Evolutionary conservation across 2,329 filamentous ascomycete species (phyloP).

Genomic region (Westerdykella ornata): DNA sequence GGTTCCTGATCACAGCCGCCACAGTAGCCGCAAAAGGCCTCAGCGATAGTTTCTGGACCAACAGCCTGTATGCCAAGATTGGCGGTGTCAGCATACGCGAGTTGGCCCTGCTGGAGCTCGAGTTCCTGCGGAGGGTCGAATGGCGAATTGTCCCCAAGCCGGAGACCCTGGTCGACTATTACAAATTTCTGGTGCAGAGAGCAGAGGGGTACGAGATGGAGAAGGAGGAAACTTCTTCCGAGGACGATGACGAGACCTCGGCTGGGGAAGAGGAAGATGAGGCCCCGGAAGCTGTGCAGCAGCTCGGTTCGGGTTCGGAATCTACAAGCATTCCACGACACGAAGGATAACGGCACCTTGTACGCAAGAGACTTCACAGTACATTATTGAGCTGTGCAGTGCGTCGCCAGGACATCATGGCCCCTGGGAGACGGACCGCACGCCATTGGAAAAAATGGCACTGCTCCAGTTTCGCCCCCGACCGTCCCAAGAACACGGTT

Average conservation of each 20-base stretch:
- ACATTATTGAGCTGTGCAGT: too few species aligned
- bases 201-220: conserved; percentile 53
- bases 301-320: too few species aligned
- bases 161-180: conserved; percentile 89
- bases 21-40: conserved; percentile 94
- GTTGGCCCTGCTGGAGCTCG: conserved; percentile 82
- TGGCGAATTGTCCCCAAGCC: conserved; percentile 97
- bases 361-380: too few species aligned
- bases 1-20: conserved; percentile 90
- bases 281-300: too few species aligned
- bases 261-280: neutral
- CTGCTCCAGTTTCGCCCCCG: too few species aligned
- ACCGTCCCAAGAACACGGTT: too few species aligned
- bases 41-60: conserved; percentile 97
- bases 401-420: too few species aligned
- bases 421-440: too few species aligned
- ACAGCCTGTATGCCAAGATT: conserved; percentile 89
- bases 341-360: too few species aligned
- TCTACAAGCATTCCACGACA: too few species aligned
- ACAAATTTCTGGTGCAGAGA: conserved; percentile 71
- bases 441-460: too few species aligned
- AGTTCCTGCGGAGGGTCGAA: conserved; percentile 85
- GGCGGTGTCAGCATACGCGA: conserved; percentile 88
- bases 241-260: neutral
- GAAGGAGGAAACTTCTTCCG: conserved; percentile 7